phyloP scores from a whole-genome alignment of 1,284 basidiomycete species.

The Sphaerobolus stellatus region DNA sequence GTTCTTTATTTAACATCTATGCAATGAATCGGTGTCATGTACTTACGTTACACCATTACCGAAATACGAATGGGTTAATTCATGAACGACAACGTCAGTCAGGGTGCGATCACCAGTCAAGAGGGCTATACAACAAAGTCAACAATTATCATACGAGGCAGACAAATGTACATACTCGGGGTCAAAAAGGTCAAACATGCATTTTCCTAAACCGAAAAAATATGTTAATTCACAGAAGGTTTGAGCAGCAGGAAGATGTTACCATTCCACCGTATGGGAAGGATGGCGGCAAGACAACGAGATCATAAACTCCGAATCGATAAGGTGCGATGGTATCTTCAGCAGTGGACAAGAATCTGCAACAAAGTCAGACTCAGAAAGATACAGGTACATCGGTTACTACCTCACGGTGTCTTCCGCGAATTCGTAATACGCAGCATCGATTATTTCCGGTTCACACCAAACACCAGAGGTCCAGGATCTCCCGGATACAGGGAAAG shows the following conservation, averaged over 20 bases:
- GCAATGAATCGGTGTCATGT: neutral
- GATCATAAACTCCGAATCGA: constrained; percentile 87
- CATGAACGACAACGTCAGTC: constrained; percentile 85
- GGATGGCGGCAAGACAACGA: constrained; percentile 89
- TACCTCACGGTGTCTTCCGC: constrained; percentile 78
- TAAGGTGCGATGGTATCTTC: constrained; percentile 76
- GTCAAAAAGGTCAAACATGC: constrained; percentile 86
- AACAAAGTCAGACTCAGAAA: neutral
- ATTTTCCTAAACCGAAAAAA: constrained; percentile 57
- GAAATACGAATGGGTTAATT: constrained; percentile 80
- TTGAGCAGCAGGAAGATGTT: constrained; percentile 21
- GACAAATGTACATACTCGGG: constrained; percentile 54
- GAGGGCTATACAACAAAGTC: constrained; percentile 49
- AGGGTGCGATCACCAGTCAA: constrained; percentile 81
- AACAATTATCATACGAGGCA: constrained; percentile 3
- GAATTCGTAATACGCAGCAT: constrained; percentile 86
- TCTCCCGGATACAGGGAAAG: constrained; percentile 63
- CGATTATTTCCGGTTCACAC: constrained; percentile 84
- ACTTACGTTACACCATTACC: constrained; percentile 81
- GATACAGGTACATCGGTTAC: neutral
- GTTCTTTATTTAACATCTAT: neutral
- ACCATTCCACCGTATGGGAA: constrained; percentile 95
- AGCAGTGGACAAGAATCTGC: constrained; percentile 73
- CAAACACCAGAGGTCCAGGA: constrained; percentile 83
- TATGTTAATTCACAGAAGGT: constrained; percentile 1